Evolutionary conservation across 192 early-diverging fungal genomes (phyloP).

Genomic region (Funneliformis geosporum): DNA sequence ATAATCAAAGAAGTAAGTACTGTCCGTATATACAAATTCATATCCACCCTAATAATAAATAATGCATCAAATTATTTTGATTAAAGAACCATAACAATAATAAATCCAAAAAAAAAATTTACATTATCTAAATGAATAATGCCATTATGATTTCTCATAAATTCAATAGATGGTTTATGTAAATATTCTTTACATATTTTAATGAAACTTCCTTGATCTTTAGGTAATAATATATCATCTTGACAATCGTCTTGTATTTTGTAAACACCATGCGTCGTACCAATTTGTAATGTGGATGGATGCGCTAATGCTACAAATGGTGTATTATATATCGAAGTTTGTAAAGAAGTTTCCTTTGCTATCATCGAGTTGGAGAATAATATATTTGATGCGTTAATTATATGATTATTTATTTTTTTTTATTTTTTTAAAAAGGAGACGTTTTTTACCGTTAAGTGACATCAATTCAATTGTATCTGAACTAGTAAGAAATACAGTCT

Average conservation of each 20-base stretch:
- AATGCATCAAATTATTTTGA: not conserved
- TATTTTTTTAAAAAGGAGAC: not conserved
- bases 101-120: not conserved
- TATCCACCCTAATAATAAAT: not conserved
- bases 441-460: not conserved
- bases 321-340: conserved; percentile 29
- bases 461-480: conserved; percentile 17
- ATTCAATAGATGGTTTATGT: conserved; percentile 44
- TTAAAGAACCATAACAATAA: not conserved
- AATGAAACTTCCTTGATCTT: conserved; percentile 34
- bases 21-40: conserved; percentile 44
- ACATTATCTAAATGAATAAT: conserved; percentile 10
- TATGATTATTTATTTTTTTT: too few relatives aligned
- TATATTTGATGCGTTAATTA: not conserved
- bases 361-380: not conserved
- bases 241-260: conserved; percentile 35
- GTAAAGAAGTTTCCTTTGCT: not conserved
- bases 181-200: conserved; percentile 38
- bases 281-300: conserved; percentile 41
- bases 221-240: conserved; percentile 22
- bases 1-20: conserved; percentile 48
- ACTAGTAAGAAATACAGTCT: conserved; percentile 32
- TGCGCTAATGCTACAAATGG: conserved; percentile 42
- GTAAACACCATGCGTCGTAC: conserved; percentile 46
- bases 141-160: conserved; percentile 9